Evolutionary conservation across 371 early-diverging fungal genomes (phyloP).

Genomic region (Conidiobolus incongruus): DNA sequence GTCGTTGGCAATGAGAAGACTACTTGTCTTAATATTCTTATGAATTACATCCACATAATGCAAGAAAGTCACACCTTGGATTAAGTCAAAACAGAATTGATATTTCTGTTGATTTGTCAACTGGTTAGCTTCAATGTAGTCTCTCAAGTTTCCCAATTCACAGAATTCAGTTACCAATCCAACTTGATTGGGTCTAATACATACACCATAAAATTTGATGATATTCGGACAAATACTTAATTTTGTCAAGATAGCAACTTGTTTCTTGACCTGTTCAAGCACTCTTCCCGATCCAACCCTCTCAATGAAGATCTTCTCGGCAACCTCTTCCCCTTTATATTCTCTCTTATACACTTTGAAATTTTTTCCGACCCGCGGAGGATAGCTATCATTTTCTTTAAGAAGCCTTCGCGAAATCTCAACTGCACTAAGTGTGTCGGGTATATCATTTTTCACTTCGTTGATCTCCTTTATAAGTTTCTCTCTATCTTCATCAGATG

Average conservation of each 20-base stretch:
- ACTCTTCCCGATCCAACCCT: slow-evolving; percentile 10
- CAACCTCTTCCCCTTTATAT: slow-evolving; percentile 12
- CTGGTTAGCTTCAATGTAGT: neutral
- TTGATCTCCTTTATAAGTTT: too few relatives aligned
- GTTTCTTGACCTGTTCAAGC: slow-evolving; percentile 11
- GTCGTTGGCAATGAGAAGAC: slow-evolving; percentile 9
- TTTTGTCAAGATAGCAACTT: slow-evolving; percentile 14
- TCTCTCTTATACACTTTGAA: slow-evolving; percentile 12
- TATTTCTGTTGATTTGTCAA: too few relatives aligned
- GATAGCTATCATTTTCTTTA: slow-evolving; percentile 7
- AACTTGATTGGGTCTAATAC: slow-evolving; percentile 9
- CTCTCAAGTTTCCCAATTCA: slow-evolving; percentile 2
- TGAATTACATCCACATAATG: slow-evolving; percentile 12
- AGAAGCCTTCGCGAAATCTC: slow-evolving; percentile 11
- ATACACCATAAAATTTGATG: slow-evolving; percentile 11
- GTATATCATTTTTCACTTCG: too few relatives aligned
- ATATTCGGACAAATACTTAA: slow-evolving; percentile 12
- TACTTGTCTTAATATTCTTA: slow-evolving; percentile 13
- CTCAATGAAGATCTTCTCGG: slow-evolving; percentile 11
- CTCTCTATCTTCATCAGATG: too few relatives aligned
- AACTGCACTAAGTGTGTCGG: slow-evolving; percentile 10
- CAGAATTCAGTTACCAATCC: slow-evolving; percentile 13
- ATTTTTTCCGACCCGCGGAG: slow-evolving; percentile 10
- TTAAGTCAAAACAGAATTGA: too few relatives aligned
- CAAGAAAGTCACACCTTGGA: neutral